Conservation (phyloP, 352 stramenopile genomes). For the Phytophthora podocarpi region DNA sequence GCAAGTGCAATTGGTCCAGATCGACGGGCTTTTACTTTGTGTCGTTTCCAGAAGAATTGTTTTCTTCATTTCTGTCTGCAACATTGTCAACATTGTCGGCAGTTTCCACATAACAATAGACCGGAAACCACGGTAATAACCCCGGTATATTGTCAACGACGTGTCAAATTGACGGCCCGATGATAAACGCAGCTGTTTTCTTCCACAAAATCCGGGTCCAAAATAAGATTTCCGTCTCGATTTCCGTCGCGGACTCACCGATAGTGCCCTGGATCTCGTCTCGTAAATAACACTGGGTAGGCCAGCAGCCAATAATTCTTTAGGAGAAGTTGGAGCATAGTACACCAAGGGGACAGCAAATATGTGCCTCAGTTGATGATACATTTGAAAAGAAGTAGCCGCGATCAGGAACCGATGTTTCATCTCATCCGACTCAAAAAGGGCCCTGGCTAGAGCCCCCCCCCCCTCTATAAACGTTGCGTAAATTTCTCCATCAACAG, state of each 20-base stretch:
- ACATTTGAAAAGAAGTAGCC: slow-evolving; percentile 6
- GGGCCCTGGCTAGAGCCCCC: background rate
- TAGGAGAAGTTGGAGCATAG: background rate
- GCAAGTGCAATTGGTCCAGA: background rate
- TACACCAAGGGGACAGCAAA: slow-evolving; percentile 14
- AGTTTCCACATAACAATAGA: background rate
- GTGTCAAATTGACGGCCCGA: background rate
- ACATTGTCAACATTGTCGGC: too few relatives aligned
- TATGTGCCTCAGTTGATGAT: background rate
- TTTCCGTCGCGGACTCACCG: too few relatives aligned
- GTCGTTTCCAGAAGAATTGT: background rate
- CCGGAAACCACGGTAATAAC: background rate
- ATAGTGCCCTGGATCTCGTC: background rate
- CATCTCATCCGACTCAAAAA: slow-evolving; percentile 6
- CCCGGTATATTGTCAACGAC: background rate
- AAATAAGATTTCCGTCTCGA: background rate
- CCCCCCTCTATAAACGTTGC: too few relatives aligned
- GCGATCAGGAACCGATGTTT: slow-evolving; percentile 1
- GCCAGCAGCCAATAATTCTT: background rate
- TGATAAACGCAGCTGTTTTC: background rate
- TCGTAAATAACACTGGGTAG: background rate
- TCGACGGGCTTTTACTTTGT: background rate
- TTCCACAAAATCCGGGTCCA: background rate
- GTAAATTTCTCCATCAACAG: background rate
- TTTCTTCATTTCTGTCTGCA: too few relatives aligned